Evolutionary conservation across 208 protist genomes (phyloP).

Genomic region (Trypanosoma caninum): DNA sequence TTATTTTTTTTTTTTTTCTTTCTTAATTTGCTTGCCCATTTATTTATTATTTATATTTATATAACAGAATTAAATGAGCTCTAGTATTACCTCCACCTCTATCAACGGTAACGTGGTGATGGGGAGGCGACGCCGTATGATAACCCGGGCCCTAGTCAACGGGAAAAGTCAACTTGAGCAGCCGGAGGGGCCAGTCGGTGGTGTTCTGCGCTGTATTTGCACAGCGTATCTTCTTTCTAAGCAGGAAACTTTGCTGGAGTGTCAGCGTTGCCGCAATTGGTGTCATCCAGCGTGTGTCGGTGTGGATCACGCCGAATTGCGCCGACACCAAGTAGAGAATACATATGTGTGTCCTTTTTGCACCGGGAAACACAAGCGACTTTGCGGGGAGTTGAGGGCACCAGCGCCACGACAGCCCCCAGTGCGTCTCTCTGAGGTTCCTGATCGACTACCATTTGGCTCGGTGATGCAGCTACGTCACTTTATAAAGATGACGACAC

Average conservation of each 20-base stretch:
- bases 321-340: constrained; percentile 26
- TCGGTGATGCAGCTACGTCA: constrained; percentile 24
- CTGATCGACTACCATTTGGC: constrained; percentile 36
- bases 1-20: no score
- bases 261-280: constrained; percentile 58
- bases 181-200: constrained; percentile 27
- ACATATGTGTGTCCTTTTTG: constrained; percentile 69
- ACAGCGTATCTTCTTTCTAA: constrained; percentile 55
- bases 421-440: constrained; percentile 64
- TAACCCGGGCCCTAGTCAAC: constrained; percentile 64
- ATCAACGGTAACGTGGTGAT: constrained; percentile 7
- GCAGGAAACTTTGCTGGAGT: constrained; percentile 66
- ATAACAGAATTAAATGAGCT: constrained; percentile 1
- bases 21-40: no score
- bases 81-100: constrained; percentile 5
- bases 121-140: constrained; percentile 42
- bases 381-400: constrained; percentile 19
- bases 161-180: neutral
- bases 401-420: constrained; percentile 49
- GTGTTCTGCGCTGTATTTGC: constrained; percentile 71
- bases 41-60: no score
- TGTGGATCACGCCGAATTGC: constrained; percentile 55
- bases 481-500: constrained; percentile 23
- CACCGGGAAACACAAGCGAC: constrained; percentile 12
- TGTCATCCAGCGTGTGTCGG: constrained; percentile 76